Conservation (phyloP, 352 stramenopile species). For the Globisporangium lucens region DNA sequence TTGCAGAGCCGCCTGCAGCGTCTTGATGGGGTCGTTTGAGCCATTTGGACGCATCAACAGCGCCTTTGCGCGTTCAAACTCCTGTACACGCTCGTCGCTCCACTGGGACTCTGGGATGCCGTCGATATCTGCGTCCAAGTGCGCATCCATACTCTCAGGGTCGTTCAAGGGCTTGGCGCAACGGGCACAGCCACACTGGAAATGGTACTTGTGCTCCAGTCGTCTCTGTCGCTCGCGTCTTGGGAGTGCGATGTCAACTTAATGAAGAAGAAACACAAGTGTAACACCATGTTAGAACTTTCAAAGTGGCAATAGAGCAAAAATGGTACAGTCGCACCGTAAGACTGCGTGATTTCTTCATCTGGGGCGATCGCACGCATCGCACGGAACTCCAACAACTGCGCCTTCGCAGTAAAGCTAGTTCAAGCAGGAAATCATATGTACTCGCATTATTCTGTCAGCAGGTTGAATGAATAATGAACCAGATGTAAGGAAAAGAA, state of each 20-base stretch:
- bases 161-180: conserved; percentile 35
- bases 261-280: background rate
- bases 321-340: conserved; percentile 32
- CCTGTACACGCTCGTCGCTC: conserved; percentile 25
- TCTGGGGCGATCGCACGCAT: conserved; percentile 41
- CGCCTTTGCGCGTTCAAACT: conserved; percentile 20
- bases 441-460: background rate
- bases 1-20: conserved; percentile 24
- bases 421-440: background rate
- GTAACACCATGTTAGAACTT: background rate
- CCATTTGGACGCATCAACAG: conserved; percentile 1
- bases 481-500: background rate
- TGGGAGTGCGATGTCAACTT: conserved; percentile 62
- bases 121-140: conserved; percentile 49
- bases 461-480: too few relatives aligned
- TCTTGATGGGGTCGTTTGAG: conserved; percentile 19
- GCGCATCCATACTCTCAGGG: conserved; percentile 30
- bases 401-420: conserved; percentile 44
- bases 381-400: conserved; percentile 50
- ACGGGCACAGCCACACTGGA: conserved; percentile 48
- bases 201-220: conserved; percentile 60
- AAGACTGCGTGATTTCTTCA: conserved; percentile 64
- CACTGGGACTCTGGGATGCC: conserved; percentile 36
- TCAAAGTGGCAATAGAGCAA: background rate
- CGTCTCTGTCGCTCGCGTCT: conserved; percentile 38